A percentile compares a stretch with the other conserved stretches of the same genome.
phyloP scores from a whole-genome alignment of 495 filamentous ascomycete genomes.

The Aspergillus carlsbadensis region DNA sequence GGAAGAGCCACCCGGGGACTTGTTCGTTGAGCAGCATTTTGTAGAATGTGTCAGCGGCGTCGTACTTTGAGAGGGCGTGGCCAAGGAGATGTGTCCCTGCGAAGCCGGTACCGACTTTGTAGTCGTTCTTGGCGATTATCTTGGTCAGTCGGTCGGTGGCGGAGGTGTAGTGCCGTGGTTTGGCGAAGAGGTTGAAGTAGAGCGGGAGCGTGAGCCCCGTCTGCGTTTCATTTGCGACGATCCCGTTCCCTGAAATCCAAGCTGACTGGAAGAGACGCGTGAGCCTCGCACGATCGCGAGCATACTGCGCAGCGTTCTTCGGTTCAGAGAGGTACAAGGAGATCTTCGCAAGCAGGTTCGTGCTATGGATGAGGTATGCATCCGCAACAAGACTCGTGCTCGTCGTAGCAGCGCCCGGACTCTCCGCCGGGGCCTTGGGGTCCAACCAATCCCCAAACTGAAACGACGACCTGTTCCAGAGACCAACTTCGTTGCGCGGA shows the following conservation, averaged over 20 bases:
- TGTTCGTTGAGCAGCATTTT: constrained; percentile 38
- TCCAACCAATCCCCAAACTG: constrained; percentile 57
- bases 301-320: constrained; percentile 3
- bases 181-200: constrained; percentile 40
- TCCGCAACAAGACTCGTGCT: constrained; percentile 45
- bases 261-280: constrained; percentile 37
- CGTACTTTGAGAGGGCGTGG: constrained; percentile 38
- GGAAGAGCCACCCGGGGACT: constrained; percentile 52
- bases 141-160: not conserved
- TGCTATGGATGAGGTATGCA: constrained; percentile 52
- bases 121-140: constrained; percentile 8
- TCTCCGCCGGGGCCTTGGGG: constrained; percentile 43
- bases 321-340: not conserved
- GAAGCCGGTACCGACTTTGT: constrained; percentile 51
- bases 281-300: constrained; percentile 23
- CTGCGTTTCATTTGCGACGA: constrained; percentile 46
- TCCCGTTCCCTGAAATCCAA: constrained; percentile 39
- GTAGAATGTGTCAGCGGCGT: constrained; percentile 29
- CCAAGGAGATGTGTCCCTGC: constrained; percentile 52
- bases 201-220: constrained; percentile 46
- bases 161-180: not conserved
- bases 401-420: constrained; percentile 39
- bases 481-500: constrained; percentile 33
- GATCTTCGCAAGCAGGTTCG: constrained; percentile 24
- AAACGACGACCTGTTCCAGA: constrained; percentile 38